These are phyloP conservation scores for Podila epicladia DNA, from an alignment of 192 early-diverging fungal genomes.

Conservation along the genomic window DNA sequence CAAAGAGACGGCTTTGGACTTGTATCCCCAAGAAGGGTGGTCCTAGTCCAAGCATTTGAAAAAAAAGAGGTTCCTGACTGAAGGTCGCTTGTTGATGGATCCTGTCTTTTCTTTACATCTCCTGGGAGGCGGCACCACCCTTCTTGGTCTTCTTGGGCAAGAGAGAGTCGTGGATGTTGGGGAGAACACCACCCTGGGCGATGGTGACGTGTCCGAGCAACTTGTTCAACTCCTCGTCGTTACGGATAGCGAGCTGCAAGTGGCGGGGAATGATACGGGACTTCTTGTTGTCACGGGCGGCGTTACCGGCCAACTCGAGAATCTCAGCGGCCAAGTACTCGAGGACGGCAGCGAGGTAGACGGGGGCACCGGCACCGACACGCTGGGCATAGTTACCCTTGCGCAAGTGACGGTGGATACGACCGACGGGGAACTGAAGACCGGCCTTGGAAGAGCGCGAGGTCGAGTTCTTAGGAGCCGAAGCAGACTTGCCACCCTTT, in stretches of 20 bases:
- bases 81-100: not conserved
- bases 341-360: constrained; percentile 95
- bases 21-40: too few species aligned
- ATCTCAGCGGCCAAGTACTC: constrained; percentile 98
- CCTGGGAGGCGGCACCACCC: constrained; percentile 67
- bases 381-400: constrained; percentile 95
- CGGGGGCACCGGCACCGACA: constrained; percentile 92
- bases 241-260: constrained; percentile 94
- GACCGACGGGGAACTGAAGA: constrained; percentile 97
- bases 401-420: constrained; percentile 95
- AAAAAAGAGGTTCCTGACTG: too few species aligned
- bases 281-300: constrained; percentile 95
- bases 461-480: constrained; percentile 67
- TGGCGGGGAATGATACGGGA: constrained; percentile 96
- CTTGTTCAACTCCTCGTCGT: constrained; percentile 88
- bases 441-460: constrained; percentile 88
- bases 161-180: constrained; percentile 90
- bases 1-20: too few species aligned
- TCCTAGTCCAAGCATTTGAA: too few species aligned
- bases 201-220: constrained; percentile 77
- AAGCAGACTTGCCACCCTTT: constrained; percentile 78
- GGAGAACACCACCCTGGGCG: constrained; percentile 93
- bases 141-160: constrained; percentile 87
- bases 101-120: constrained; percentile 58
- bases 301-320: constrained; percentile 95